Conservation (phyloP, 2,329 filamentous ascomycete species). For the Emmonsiellopsis sp. region DNA sequence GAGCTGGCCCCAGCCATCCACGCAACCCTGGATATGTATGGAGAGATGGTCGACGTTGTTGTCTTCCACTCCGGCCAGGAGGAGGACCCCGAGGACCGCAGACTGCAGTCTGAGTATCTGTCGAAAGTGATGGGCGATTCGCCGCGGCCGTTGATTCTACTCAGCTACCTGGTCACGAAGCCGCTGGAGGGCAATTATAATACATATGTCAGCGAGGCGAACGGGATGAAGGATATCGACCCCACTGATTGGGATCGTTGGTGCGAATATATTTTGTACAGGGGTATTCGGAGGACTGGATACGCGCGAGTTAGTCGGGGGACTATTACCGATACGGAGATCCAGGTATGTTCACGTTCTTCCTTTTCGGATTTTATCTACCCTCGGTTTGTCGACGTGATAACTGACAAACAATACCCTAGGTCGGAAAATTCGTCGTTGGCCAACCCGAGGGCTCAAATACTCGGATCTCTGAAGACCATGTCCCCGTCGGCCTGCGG, state of each 20-base stretch:
- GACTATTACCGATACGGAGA: slow-evolving; percentile 93
- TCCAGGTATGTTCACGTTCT: slow-evolving; percentile 54
- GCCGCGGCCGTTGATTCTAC: slow-evolving; percentile 68
- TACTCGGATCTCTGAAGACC: slow-evolving; percentile 59
- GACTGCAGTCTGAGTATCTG: slow-evolving; percentile 78
- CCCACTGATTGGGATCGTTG: slow-evolving; percentile 88
- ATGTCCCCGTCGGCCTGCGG: slow-evolving; percentile 65
- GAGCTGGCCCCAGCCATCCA: slow-evolving; percentile 94
- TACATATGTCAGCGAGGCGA: slow-evolving; percentile 76
- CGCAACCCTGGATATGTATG: slow-evolving; percentile 91
- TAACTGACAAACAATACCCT: slow-evolving; percentile 12
- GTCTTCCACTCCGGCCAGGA: slow-evolving; percentile 99
- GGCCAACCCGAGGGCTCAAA: slow-evolving; percentile 53
- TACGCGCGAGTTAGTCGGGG: slow-evolving; percentile 83
- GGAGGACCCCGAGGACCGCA: slow-evolving; percentile 84
- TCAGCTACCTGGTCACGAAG: slow-evolving; percentile 87
- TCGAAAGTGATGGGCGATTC: slow-evolving; percentile 79
- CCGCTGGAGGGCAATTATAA: slow-evolving; percentile 93
- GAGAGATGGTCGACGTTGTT: slow-evolving; percentile 80
- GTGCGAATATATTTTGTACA: slow-evolving; percentile 98
- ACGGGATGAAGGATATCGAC: slow-evolving; percentile 94
- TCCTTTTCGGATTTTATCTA: not conserved
- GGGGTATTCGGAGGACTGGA: slow-evolving; percentile 71
- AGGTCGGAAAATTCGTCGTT: slow-evolving; percentile 85
- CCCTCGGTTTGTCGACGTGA: not conserved